Evolutionary conservation across 371 early-diverging fungal genomes (phyloP).

Genomic region (Apophysomyces ossiformis): DNA sequence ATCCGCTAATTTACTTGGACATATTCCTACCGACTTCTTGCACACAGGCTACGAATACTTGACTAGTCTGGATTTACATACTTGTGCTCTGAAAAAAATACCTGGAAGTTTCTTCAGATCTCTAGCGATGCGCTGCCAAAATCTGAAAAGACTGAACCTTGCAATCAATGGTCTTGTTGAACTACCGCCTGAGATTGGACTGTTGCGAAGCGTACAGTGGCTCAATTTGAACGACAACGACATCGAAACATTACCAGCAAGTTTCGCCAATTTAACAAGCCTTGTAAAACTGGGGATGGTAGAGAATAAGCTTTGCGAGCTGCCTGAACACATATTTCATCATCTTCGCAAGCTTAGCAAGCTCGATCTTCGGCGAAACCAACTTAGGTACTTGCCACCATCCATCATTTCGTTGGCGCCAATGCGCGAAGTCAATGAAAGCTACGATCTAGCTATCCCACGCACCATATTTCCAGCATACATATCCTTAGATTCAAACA

Average conservation of each 20-base stretch:
- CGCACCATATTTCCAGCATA: slow-evolving; percentile 21
- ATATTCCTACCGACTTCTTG: slow-evolving; percentile 49
- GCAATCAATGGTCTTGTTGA: slow-evolving; percentile 62
- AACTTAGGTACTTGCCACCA: slow-evolving; percentile 51
- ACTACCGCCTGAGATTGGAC: slow-evolving; percentile 62
- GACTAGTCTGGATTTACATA: slow-evolving; percentile 68
- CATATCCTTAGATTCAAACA: slow-evolving; percentile 1
- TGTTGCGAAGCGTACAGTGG: slow-evolving; percentile 62
- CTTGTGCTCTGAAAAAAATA: slow-evolving; percentile 52
- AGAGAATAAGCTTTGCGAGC: slow-evolving; percentile 56
- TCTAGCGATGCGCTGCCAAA: slow-evolving; percentile 38
- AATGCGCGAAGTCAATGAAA: slow-evolving; percentile 21
- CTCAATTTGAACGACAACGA: slow-evolving; percentile 76
- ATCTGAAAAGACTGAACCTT: slow-evolving; percentile 62
- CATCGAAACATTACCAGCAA: slow-evolving; percentile 53
- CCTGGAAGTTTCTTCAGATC: slow-evolving; percentile 26
- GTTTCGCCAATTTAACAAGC: slow-evolving; percentile 54
- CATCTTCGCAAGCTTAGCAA: slow-evolving; percentile 49
- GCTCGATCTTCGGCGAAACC: slow-evolving; percentile 58
- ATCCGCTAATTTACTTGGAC: slow-evolving; percentile 58
- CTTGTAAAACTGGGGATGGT: slow-evolving; percentile 76
- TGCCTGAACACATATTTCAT: slow-evolving; percentile 55
- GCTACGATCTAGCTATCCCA: slow-evolving; percentile 22
- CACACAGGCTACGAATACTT: slow-evolving; percentile 51
- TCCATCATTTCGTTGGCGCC: slow-evolving; percentile 38